Conservation (phyloP, 495 filamentous ascomycete genomes). For the Hypoxylon crocopeplum region DNA sequence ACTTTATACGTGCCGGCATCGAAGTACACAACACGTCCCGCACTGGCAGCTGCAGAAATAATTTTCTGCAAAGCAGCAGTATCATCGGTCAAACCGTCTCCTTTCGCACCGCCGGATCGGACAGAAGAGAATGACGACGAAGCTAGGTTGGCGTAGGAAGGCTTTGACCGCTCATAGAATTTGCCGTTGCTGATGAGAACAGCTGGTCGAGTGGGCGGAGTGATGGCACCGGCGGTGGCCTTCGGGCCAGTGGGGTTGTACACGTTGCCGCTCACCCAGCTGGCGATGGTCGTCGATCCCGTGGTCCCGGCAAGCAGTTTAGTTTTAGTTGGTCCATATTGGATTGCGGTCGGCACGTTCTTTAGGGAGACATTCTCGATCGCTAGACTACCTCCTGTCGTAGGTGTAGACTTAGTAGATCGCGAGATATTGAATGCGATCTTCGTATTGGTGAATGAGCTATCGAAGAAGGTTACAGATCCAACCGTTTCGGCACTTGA, state of each 20-base stretch:
- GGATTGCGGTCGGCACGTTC: slow-evolving; percentile 62
- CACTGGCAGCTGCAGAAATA: slow-evolving; percentile 61
- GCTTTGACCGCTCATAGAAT: slow-evolving; percentile 72
- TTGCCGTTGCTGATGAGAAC: slow-evolving; percentile 44
- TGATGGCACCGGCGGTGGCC: slow-evolving; percentile 42
- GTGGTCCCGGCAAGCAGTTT: slow-evolving; percentile 64
- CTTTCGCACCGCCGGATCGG: slow-evolving; percentile 73
- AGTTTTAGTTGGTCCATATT: slow-evolving; percentile 52
- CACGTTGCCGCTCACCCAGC: slow-evolving; percentile 51
- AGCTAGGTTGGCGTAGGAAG: slow-evolving; percentile 67
- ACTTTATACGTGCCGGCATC: slow-evolving; percentile 85
- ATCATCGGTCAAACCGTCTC: slow-evolving; percentile 72
- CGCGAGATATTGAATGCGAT: slow-evolving; percentile 57
- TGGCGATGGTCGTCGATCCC: slow-evolving; percentile 56
- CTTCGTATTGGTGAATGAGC: slow-evolving; percentile 71
- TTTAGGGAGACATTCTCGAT: slow-evolving; percentile 72
- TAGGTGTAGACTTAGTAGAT: slow-evolving; percentile 52
- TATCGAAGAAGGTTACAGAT: slow-evolving; percentile 79
- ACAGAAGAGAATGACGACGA: slow-evolving; percentile 69
- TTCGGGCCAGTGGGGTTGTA: slow-evolving; percentile 52
- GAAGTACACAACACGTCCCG: slow-evolving; percentile 77
- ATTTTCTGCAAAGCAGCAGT: slow-evolving; percentile 70
- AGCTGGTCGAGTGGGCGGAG: slow-evolving; percentile 46
- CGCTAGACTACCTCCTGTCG: slow-evolving; percentile 57
- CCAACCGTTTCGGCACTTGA: slow-evolving; percentile 64